Evolutionary conservation across 1,284 basidiomycete species (phyloP), one percentile per base, ranked within the genome.

Genomic region (Stygiomarasmius scandens): DNA sequence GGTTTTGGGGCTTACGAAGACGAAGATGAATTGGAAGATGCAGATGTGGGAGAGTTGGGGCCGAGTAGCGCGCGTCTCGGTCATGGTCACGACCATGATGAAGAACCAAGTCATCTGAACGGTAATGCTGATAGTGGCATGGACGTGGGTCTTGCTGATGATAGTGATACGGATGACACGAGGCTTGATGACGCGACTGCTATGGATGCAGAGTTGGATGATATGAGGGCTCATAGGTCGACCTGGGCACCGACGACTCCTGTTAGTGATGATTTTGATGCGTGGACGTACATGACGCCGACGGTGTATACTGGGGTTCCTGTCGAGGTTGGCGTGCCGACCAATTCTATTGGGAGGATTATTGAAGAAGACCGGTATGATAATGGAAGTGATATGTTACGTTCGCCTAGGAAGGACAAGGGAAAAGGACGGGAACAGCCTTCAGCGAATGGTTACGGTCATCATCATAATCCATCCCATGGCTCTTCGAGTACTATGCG

Each of bases 1-100:
- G 70, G 69, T 55, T 55, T 8, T 58, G 58, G 34, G 63, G 63
- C 43, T 10, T 52, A 41, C 63, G 63, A 24, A 66, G 66, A 47
- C 70, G 38, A 41, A 41, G 38, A 41, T 12, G 38, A 41, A 41
- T 41, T 12, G 38, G 38, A 41, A 41, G 38, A 9, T 41, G 38
- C 6, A 19, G 14, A 41, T 41, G 38, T 41, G 11, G 38, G 38
- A 32, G 29, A 32, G 29, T 32, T 32, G 5, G n/a, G n/a, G n/a
- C n/a, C n/a, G n/a, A n/a, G n/a, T n/a, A 41, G 4, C n/a, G 38
- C 8, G 5, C 14, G 38, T 16, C 38, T 16, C 4, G 16, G 16
- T 16, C 8, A 16, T 12, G 38, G 11, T 41, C 16, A 6, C 16
- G 16, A n/a, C 16, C 8, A 14, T 14, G 32, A 34, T 14, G 32